Evolutionary conservation across 805 yeast species (phyloP).

Genomic region (Hanseniaspora nectarophila): DNA sequence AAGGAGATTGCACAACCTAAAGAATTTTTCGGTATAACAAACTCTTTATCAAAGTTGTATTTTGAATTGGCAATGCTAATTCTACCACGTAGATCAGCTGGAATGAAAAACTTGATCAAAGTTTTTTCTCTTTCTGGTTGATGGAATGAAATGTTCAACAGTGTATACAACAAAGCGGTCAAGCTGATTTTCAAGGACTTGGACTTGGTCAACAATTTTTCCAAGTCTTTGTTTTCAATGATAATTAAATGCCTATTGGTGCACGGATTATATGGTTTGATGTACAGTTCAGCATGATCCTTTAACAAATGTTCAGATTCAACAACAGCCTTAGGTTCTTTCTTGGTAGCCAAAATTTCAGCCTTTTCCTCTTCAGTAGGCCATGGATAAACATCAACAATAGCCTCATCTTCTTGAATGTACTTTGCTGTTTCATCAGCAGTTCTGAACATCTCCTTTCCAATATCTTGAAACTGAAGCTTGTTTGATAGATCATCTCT

Average conservation of each 20-base stretch:
- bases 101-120: background rate
- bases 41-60: background rate
- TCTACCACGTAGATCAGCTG: constrained; percentile 10
- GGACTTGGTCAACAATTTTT: background rate
- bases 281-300: background rate
- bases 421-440: background rate
- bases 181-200: background rate
- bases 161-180: background rate
- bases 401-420: background rate
- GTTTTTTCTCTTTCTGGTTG: background rate
- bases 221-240: background rate
- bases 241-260: background rate
- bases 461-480: background rate
- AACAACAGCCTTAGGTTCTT: background rate
- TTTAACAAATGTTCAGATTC: background rate
- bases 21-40: background rate
- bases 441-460: background rate
- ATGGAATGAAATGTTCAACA: background rate
- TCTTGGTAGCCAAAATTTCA: background rate
- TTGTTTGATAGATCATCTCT: background rate
- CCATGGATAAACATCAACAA: background rate
- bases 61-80: background rate
- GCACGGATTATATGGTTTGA: background rate
- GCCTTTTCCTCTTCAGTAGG: background rate
- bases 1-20: constrained; percentile 4